Evolutionary conservation across 768 basidiomycete species (phyloP), one percentile per base, ranked within the genome.

Genomic region (Leccinum arenicola): DNA sequence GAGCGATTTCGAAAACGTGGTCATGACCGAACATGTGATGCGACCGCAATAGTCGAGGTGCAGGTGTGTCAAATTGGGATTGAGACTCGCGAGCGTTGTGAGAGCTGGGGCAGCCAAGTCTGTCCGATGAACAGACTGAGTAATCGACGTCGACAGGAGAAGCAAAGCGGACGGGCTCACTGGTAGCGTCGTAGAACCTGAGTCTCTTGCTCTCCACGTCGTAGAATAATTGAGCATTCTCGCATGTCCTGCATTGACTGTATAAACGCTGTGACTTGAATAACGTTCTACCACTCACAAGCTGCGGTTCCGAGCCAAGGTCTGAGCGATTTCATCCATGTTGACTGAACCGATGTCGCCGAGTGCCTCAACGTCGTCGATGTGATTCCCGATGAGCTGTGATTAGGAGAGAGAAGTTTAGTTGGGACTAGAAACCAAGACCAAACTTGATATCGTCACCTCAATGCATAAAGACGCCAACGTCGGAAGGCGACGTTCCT

Each of bases 281-380:
- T 4, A 45, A 40, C 7, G 56, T 23, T 14, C 43, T 3, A 45
- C 49, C 4, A 83, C 91, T 68, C 70, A 94, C 94, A 96, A 75
- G 59, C 86, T 82, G 40, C 95, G 78, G 66, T 88, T 91, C 67
- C 88, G 90, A 9, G 89, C 87, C 21, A 97, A 77, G 4, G 91
- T 87, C 70, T 87, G 91, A 14, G 89, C 82, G 50, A 98, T 89
- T 45, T 87, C 84, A 59, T 95, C 87, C 78, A 93, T 78, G 68
- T 95, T 98, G 72, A 92, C 72, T 1, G 83, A 65, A 0, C 95
- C 94, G 53, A 98, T 90, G 66, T 96, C 89, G 0, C 96, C 96
- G 15, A 95, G 75, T 0, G 88, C 87, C 62, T 93, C 92, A 6
- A 98, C 87, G 64, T 96, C 91, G 57, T 94, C 83, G 57, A 98